These are phyloP conservation scores for Solanum clarkiae DNA, from an alignment of 257 asterid species.

Conservation along the genomic window DNA sequence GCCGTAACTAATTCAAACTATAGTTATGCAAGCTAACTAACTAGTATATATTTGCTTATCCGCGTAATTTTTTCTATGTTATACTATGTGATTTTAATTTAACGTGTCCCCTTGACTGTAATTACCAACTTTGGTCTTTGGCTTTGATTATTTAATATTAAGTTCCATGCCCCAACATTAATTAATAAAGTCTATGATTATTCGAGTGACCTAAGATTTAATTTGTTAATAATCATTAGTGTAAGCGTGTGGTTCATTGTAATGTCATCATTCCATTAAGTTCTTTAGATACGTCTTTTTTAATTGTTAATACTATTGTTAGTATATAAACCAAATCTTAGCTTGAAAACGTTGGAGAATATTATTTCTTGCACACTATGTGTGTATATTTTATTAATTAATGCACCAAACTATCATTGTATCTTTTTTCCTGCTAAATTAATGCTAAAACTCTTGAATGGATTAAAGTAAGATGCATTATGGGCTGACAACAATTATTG, in stretches of 20 bases:
- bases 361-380: not conserved
- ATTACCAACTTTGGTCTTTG: slow-evolving; percentile 4
- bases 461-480: not conserved
- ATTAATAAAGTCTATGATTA: not conserved
- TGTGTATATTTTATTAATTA: not conserved
- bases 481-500: not conserved
- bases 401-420: not conserved
- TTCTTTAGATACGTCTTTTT: slow-evolving; percentile 8
- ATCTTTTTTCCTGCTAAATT: not conserved
- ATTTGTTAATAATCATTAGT: not conserved
- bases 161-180: slow-evolving; percentile 27
- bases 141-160: slow-evolving; percentile 23
- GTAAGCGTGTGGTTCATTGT: slow-evolving; percentile 22
- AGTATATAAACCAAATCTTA: slow-evolving; percentile 18
- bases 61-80: too few relatives aligned
- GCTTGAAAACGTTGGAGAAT: slow-evolving; percentile 6
- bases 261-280: slow-evolving; percentile 35
- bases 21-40: too few relatives aligned
- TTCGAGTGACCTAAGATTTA: not conserved
- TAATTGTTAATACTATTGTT: not conserved
- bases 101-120: slow-evolving; percentile 28
- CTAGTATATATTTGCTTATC: too few relatives aligned
- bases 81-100: slow-evolving; percentile 8
- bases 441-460: not conserved
- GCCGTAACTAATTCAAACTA: too few relatives aligned